Percentiles rank a stretch among this genome's conserved stretches.
Conservation (phyloP, 2,329 filamentous ascomycete species). For the Hypoxylon sp. region DNA sequence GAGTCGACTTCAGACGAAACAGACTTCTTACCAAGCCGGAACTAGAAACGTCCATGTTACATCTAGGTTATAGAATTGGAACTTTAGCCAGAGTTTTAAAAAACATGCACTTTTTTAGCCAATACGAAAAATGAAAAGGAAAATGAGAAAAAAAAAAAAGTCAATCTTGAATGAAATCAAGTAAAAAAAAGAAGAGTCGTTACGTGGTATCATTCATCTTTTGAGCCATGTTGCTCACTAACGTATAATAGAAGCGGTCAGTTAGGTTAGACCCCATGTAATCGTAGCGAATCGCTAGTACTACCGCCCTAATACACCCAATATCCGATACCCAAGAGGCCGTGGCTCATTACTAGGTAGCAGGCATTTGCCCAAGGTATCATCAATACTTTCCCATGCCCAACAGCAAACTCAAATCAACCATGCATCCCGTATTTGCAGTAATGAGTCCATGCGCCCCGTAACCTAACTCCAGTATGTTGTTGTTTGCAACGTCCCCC, state of each 20-base stretch:
- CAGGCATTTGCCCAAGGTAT: slow-evolving; percentile 40
- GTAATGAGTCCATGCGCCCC: slow-evolving; percentile 31
- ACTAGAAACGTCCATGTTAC: slow-evolving; percentile 28
- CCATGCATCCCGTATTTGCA: slow-evolving; percentile 32
- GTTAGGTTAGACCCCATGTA: slow-evolving; percentile 20
- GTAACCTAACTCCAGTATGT: slow-evolving; percentile 33
- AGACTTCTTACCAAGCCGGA: slow-evolving; percentile 18
- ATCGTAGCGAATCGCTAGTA: slow-evolving; percentile 18
- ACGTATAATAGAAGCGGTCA: slow-evolving; percentile 32
- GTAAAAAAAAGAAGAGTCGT: slow-evolving; percentile 31
- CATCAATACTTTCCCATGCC: slow-evolving; percentile 28
- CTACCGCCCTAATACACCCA: slow-evolving; percentile 1
- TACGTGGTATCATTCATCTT: slow-evolving; percentile 43
- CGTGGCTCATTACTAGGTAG: slow-evolving; percentile 32
- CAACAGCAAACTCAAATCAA: slow-evolving; percentile 28
- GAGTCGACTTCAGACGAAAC: slow-evolving; percentile 38
- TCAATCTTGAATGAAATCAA: slow-evolving; percentile 14
- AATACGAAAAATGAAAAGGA: slow-evolving; percentile 20
- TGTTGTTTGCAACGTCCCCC: slow-evolving; percentile 33
- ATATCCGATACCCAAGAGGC: slow-evolving; percentile 19
- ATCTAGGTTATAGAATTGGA: slow-evolving; percentile 7
- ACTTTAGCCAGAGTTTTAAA: not conserved
- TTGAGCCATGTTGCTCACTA: slow-evolving; percentile 18
- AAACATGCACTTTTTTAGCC: slow-evolving; percentile 11
- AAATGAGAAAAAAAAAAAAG: slow-evolving; percentile 13